Evolutionary conservation across 2,329 filamentous ascomycete species (phyloP).

Genomic region (Beauveria asiatica): DNA sequence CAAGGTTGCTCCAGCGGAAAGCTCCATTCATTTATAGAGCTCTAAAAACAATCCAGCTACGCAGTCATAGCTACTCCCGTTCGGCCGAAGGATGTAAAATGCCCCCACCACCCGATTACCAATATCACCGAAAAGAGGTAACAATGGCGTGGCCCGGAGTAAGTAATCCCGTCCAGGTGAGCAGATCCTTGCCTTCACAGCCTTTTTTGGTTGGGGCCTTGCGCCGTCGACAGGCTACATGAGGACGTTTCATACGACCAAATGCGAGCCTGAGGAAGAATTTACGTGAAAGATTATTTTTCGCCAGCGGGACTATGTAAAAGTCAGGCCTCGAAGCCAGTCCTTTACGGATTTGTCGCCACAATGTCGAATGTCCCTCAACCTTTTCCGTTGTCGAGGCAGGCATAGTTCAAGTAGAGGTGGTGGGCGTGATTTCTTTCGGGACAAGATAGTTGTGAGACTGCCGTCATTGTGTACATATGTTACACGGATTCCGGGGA

Average conservation of each 20-base stretch:
- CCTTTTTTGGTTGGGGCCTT: too few relatives aligned
- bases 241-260: too few relatives aligned
- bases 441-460: neutral
- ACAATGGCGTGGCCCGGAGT: neutral
- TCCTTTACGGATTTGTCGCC: neutral
- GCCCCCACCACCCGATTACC: conserved; percentile 4
- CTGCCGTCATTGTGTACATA: neutral
- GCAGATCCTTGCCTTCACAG: neutral
- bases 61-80: neutral
- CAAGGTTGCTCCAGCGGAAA: neutral
- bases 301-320: conserved; percentile 11
- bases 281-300: conserved; percentile 18
- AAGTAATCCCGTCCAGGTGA: too few relatives aligned
- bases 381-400: neutral
- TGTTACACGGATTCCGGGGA: neutral
- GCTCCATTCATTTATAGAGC: neutral
- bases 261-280: too few relatives aligned
- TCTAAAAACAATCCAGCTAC: neutral
- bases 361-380: neutral
- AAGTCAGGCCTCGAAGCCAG: neutral
- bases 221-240: too few relatives aligned
- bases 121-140: neutral
- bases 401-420: neutral
- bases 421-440: neutral
- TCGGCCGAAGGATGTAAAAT: neutral